phyloP scores from a whole-genome alignment of 2,329 filamentous ascomycete species.

The Knoxdaviesia proteae region DNA sequence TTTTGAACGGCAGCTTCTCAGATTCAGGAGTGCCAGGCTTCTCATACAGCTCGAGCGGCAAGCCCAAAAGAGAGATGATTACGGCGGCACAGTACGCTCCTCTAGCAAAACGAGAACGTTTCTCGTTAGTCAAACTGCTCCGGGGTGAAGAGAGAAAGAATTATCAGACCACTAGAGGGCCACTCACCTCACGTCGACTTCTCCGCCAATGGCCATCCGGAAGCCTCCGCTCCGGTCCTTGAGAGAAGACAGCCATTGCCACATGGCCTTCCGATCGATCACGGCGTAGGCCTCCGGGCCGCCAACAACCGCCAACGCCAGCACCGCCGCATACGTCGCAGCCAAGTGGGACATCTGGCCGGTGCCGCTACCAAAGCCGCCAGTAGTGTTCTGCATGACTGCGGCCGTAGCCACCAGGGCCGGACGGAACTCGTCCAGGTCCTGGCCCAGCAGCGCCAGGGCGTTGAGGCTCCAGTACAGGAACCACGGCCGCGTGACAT shows the following conservation, averaged over 20 bases:
- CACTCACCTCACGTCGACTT: slow-evolving; percentile 65
- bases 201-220: slow-evolving; percentile 63
- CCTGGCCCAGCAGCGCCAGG: slow-evolving; percentile 56
- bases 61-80: slow-evolving; percentile 59
- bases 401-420: slow-evolving; percentile 54
- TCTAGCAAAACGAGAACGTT: slow-evolving; percentile 1
- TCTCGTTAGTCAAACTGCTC: background rate
- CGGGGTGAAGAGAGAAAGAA: background rate
- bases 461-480: slow-evolving; percentile 79
- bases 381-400: slow-evolving; percentile 61
- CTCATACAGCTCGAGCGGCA: slow-evolving; percentile 56
- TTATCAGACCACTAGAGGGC: slow-evolving; percentile 11
- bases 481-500: slow-evolving; percentile 83
- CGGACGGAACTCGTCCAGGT: slow-evolving; percentile 45
- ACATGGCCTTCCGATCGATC: slow-evolving; percentile 68
- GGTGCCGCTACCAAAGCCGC: slow-evolving; percentile 86
- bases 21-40: slow-evolving; percentile 42
- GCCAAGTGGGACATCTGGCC: slow-evolving; percentile 80
- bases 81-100: slow-evolving; percentile 85
- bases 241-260: slow-evolving; percentile 70
- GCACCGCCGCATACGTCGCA: slow-evolving; percentile 64
- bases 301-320: slow-evolving; percentile 61
- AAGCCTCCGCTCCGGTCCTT: slow-evolving; percentile 87
- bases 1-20: slow-evolving; percentile 25
- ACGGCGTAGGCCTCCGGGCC: slow-evolving; percentile 52